phyloP scores from a whole-genome alignment of 2,329 filamentous ascomycete species.

The Hirsutella rhossiliensis region DNA sequence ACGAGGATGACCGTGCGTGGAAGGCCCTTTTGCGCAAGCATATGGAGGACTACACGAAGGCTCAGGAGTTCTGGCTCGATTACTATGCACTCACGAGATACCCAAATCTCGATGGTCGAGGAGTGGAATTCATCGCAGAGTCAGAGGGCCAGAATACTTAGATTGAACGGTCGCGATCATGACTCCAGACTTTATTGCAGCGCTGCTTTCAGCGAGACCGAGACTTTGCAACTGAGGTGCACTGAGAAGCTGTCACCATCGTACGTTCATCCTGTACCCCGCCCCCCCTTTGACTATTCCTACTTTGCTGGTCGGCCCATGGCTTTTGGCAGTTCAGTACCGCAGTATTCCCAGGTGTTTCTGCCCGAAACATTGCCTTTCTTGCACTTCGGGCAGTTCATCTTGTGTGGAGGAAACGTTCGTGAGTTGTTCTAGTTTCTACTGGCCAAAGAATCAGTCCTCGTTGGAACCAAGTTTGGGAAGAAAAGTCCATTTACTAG shows the following conservation, averaged over 20 bases:
- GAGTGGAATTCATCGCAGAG: neutral
- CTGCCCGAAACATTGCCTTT: conserved; percentile 1
- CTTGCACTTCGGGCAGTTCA: conserved; percentile 4
- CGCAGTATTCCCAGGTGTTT: conserved; percentile 1
- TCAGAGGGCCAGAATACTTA: neutral
- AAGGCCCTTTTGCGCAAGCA: conserved; percentile 5
- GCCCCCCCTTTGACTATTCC: neutral
- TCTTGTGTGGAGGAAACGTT: neutral
- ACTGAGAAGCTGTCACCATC: too few relatives aligned
- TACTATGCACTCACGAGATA: conserved; percentile 1
- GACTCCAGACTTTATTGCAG: too few relatives aligned
- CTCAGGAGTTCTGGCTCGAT: conserved; percentile 1
- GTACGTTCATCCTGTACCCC: neutral
- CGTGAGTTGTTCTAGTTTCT: neutral
- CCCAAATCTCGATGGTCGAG: neutral
- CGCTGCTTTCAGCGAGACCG: too few relatives aligned
- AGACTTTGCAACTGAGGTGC: too few relatives aligned
- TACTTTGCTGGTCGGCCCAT: neutral
- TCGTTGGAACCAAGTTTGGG: neutral
- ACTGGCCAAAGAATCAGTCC: neutral
- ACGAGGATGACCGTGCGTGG: conserved; percentile 9
- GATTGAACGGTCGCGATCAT: too few relatives aligned
- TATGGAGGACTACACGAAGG: neutral
- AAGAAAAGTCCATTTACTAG: neutral
- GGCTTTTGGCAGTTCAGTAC: neutral